Evolutionary conservation across 2,329 filamentous ascomycete genomes (phyloP).

Genomic region (Ceratocystis papillata): DNA sequence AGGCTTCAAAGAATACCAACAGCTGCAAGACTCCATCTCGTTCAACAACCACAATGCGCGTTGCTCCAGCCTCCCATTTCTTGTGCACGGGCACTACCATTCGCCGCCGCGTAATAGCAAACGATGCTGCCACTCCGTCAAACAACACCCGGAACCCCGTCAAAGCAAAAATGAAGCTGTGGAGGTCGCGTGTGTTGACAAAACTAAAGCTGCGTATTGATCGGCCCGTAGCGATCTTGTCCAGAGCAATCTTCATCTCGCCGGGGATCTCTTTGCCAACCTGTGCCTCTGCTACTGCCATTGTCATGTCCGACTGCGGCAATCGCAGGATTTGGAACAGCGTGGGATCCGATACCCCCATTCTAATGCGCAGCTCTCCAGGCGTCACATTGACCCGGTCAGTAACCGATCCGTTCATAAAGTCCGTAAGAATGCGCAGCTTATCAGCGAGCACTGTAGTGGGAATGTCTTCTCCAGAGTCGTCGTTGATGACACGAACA

Average conservation of each 20-base stretch:
- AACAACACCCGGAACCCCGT: conserved; percentile 71
- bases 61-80: conserved; percentile 77
- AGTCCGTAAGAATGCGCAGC: conserved; percentile 64
- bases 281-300: conserved; percentile 61
- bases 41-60: conserved; percentile 68
- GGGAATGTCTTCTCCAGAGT: conserved; percentile 49
- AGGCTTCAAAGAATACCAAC: conserved; percentile 78
- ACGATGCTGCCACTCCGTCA: conserved; percentile 59
- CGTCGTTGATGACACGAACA: conserved; percentile 60
- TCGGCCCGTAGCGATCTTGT: conserved; percentile 44
- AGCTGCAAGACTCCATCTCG: conserved; percentile 67
- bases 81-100: conserved; percentile 92
- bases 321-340: conserved; percentile 58
- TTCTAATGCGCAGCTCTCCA: conserved; percentile 57
- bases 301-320: conserved; percentile 64
- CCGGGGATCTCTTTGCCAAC: conserved; percentile 50
- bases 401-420: conserved; percentile 64
- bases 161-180: conserved; percentile 65
- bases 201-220: conserved; percentile 66
- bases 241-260: conserved; percentile 53
- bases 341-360: conserved; percentile 52
- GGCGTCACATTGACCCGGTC: conserved; percentile 74
- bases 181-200: conserved; percentile 55
- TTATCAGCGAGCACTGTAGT: conserved; percentile 65
- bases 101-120: conserved; percentile 70